Evolutionary conservation across 2,329 filamentous ascomycete genomes (phyloP).

Genomic region (Monilinia vaccinii-corymbosi): DNA sequence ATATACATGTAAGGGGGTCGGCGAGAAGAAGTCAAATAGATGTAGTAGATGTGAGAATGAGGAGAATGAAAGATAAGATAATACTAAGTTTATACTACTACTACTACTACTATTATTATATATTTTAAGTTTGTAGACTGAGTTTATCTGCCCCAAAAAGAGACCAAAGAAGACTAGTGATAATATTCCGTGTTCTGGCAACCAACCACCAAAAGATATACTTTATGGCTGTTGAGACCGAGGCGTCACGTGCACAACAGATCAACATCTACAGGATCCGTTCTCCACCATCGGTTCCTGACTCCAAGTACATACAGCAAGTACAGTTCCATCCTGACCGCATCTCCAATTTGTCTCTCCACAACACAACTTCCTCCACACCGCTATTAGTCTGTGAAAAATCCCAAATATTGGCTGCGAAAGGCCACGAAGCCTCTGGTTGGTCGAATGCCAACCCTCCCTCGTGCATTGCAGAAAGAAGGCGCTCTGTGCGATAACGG

Average conservation of each 20-base stretch:
- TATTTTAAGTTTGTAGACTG: too few species aligned
- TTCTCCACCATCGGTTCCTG: neutral
- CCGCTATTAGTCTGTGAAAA: neutral
- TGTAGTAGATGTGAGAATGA: neutral
- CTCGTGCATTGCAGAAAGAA: neutral
- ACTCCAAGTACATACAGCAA: neutral
- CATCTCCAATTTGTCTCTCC: neutral
- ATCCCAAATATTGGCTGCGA: neutral
- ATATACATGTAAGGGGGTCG: neutral
- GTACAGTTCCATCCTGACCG: neutral
- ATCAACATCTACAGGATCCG: neutral
- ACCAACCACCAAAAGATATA: too few species aligned
- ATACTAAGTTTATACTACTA: too few species aligned
- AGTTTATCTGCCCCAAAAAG: too few species aligned
- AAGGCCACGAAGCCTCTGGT: neutral
- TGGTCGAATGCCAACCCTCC: neutral
- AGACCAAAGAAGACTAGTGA: too few species aligned
- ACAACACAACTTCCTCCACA: constrained; percentile 5
- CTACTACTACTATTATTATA: too few species aligned
- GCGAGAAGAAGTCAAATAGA: neutral
- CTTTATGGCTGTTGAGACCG: too few species aligned
- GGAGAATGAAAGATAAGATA: too few species aligned
- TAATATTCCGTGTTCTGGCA: too few species aligned
- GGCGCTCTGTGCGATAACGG: constrained; percentile 3
- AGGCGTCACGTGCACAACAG: too few species aligned